Percentiles rank a stretch among this genome's conserved stretches.
Evolutionary conservation across 164 flowering plant species (phyloP).

Genomic region (Liquidambar formosana): DNA sequence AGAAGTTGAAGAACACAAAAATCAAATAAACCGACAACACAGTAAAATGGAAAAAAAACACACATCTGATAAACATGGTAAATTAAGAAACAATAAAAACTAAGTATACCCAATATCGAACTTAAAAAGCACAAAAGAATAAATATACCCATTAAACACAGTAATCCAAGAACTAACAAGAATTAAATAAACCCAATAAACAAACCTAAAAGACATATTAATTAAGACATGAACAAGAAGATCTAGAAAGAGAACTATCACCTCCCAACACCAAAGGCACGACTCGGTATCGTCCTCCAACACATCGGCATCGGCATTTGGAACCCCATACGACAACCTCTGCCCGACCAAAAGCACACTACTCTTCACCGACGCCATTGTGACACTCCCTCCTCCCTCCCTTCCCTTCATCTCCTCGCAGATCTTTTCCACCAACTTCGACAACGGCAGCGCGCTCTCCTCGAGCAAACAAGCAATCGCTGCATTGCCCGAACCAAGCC

Average conservation of each 20-base stretch:
- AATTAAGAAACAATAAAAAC: not conserved
- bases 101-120: not conserved
- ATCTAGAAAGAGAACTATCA: slow-evolving; percentile 13
- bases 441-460: slow-evolving; percentile 62
- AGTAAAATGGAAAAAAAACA: not conserved
- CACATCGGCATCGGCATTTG: slow-evolving; percentile 71
- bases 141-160: not conserved
- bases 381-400: slow-evolving; percentile 35
- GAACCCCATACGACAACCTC: slow-evolving; percentile 66
- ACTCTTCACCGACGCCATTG: slow-evolving; percentile 54
- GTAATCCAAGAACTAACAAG: not conserved
- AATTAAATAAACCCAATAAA: not conserved
- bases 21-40: too few species aligned
- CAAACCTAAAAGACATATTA: not conserved
- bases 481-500: slow-evolving; percentile 18
- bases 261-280: slow-evolving; percentile 99
- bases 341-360: slow-evolving; percentile 68
- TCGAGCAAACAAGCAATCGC: slow-evolving; percentile 69
- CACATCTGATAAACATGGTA: not conserved
- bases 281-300: slow-evolving; percentile 69
- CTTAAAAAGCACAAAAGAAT: not conserved
- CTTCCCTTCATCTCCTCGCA: slow-evolving; percentile 44
- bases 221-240: not conserved
- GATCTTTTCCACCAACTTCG: slow-evolving; percentile 62
- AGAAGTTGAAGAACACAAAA: not conserved